Evolutionary conservation across 1,139 yeast genomes (phyloP).

Genomic region (Saccharomyces pastorianus): DNA sequence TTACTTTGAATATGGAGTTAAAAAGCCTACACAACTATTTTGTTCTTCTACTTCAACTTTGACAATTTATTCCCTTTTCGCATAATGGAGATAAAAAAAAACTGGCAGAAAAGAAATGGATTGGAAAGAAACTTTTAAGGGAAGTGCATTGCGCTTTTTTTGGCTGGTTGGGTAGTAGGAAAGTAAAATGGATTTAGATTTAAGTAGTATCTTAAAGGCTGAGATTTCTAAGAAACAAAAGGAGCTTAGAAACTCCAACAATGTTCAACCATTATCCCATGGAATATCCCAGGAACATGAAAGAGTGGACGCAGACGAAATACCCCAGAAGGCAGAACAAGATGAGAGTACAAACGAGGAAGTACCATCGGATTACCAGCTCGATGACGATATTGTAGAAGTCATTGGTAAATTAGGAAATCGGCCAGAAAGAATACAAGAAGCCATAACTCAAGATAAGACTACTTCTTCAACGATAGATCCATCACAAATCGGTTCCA

Average conservation of each 20-base stretch:
- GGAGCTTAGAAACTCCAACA: slow-evolving; percentile 4
- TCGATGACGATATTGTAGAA: slow-evolving; percentile 13
- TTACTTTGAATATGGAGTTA: background rate
- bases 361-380: slow-evolving; percentile 17
- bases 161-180: background rate
- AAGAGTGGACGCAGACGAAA: background rate
- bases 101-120: background rate
- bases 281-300: slow-evolving; percentile 3
- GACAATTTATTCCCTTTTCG: background rate
- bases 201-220: slow-evolving; percentile 29
- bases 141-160: background rate
- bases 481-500: slow-evolving; percentile 16
- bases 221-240: slow-evolving; percentile 35
- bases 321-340: background rate
- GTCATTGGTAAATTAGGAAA: slow-evolving; percentile 18
- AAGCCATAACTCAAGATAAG: background rate
- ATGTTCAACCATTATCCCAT: slow-evolving; percentile 1
- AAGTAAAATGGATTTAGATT: slow-evolving; percentile 28
- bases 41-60: background rate
- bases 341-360: slow-evolving; percentile 13
- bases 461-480: slow-evolving; percentile 6
- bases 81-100: background rate
- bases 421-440: slow-evolving; percentile 20
- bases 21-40: background rate
- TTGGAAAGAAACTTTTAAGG: background rate